These are phyloP conservation scores for Sindora glabra DNA, from an alignment of 306 rosid genomes.

Conservation along the genomic window DNA sequence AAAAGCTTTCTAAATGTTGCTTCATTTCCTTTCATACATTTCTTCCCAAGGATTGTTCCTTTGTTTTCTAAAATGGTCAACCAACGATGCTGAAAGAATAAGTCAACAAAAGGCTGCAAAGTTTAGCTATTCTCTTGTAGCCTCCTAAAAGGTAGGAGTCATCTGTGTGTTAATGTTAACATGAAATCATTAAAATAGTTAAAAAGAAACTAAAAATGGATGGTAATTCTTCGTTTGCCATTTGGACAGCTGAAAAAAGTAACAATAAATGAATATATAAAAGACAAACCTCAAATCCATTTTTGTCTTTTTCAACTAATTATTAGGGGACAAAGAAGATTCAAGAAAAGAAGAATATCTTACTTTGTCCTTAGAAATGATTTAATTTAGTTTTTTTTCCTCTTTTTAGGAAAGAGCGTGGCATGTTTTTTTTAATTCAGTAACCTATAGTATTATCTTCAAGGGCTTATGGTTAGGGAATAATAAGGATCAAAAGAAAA, in stretches of 20 bases:
- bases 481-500: background rate
- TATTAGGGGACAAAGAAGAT: constrained; percentile 13
- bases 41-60: no score
- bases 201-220: constrained; percentile 24
- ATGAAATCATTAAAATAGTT: constrained; percentile 33
- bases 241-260: constrained; percentile 11
- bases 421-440: no score
- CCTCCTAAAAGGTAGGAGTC: background rate
- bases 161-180: constrained; percentile 12
- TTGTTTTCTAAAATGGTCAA: no score
- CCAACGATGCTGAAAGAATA: no score
- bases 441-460: no score
- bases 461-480: no score
- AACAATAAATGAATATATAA: background rate
- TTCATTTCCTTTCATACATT: no score
- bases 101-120: constrained; percentile 26
- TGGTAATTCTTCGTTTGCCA: no score
- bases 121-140: constrained; percentile 10
- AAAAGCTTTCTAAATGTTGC: no score
- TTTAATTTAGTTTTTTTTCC: no score
- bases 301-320: background rate
- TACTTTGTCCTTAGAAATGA: background rate
- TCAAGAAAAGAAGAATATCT: background rate
- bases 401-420: background rate
- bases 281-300: background rate